These are phyloP conservation scores for Claviceps citrina DNA, from an alignment of 2,329 filamentous ascomycete species.

Conservation along the genomic window DNA sequence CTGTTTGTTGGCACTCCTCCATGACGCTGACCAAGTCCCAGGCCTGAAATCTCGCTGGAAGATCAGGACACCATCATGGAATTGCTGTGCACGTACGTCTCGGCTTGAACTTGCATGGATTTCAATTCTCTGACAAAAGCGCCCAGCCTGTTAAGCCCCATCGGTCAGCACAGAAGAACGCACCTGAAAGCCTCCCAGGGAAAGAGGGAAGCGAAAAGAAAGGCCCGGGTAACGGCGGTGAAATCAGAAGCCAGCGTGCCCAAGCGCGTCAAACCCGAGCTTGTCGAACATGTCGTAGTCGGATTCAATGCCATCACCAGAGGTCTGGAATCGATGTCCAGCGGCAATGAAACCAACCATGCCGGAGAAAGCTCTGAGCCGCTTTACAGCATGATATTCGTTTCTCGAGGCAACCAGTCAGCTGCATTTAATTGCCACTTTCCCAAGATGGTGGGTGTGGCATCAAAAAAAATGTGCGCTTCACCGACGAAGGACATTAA, in stretches of 20 bases:
- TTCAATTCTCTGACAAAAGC: background rate
- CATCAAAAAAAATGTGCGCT: slow-evolving; percentile 28
- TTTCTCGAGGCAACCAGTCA: slow-evolving; percentile 41
- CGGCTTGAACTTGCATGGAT: slow-evolving; percentile 6
- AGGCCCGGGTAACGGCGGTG: slow-evolving; percentile 13
- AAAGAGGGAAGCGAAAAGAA: slow-evolving; percentile 37
- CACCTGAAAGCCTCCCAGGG: slow-evolving; percentile 44
- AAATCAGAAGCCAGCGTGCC: slow-evolving; percentile 7
- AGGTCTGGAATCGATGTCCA: slow-evolving; percentile 32
- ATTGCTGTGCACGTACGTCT: slow-evolving; percentile 46
- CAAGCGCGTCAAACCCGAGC: slow-evolving; percentile 27
- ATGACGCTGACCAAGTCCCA: slow-evolving; percentile 16
- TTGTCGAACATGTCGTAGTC: slow-evolving; percentile 43
- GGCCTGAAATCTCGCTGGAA: slow-evolving; percentile 42
- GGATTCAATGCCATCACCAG: slow-evolving; percentile 50
- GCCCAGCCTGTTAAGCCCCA: slow-evolving; percentile 43
- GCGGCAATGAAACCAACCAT: background rate
- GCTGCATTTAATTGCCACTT: slow-evolving; percentile 45
- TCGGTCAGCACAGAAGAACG: slow-evolving; percentile 44
- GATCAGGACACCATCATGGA: slow-evolving; percentile 52
- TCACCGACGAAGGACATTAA: slow-evolving; percentile 29
- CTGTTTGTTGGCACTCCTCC: too few relatives aligned
- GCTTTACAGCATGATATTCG: slow-evolving; percentile 39
- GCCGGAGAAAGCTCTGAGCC: background rate
- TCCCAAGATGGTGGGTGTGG: slow-evolving; percentile 36